Evolutionary conservation across 2,329 filamentous ascomycete genomes (phyloP).

Genomic region (Ceratocystis albifundus): DNA sequence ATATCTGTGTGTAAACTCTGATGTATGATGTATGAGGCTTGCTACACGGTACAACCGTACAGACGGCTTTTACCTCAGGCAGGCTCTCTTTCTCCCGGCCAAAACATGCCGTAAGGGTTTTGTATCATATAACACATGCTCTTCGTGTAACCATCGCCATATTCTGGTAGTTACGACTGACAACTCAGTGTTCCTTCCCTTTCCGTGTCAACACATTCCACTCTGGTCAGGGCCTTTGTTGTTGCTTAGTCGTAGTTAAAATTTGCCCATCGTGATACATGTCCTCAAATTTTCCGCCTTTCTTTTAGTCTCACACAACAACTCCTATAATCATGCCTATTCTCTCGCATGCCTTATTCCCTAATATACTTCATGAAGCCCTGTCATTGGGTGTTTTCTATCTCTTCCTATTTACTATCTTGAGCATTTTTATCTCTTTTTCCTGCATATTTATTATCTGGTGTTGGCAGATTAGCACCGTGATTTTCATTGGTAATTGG

Average conservation of each 20-base stretch:
- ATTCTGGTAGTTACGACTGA: neutral
- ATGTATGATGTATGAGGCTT: no score
- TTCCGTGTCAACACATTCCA: neutral
- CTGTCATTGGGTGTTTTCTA: neutral
- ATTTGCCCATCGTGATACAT: neutral
- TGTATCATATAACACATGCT: neutral
- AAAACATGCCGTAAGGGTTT: neutral
- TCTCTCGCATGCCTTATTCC: neutral
- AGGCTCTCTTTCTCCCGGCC: no score
- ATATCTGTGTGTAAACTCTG: no score
- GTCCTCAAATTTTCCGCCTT: neutral
- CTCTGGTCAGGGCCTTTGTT: neutral
- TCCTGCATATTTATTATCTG: neutral
- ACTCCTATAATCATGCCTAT: slow-evolving; percentile 5
- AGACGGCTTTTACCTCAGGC: no score
- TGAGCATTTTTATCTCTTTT: neutral
- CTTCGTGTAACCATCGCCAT: neutral
- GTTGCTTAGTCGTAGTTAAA: neutral
- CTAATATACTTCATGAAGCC: neutral
- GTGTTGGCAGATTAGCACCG: neutral
- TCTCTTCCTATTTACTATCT: neutral
- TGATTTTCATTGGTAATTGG: neutral
- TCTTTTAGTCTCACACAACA: neutral
- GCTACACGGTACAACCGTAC: no score
- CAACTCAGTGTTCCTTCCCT: neutral